Evolutionary conservation across 139 green algal species (phyloP), one percentile per base, ranked within the genome.

Genomic region (Monoraphidium neglectum): DNA sequence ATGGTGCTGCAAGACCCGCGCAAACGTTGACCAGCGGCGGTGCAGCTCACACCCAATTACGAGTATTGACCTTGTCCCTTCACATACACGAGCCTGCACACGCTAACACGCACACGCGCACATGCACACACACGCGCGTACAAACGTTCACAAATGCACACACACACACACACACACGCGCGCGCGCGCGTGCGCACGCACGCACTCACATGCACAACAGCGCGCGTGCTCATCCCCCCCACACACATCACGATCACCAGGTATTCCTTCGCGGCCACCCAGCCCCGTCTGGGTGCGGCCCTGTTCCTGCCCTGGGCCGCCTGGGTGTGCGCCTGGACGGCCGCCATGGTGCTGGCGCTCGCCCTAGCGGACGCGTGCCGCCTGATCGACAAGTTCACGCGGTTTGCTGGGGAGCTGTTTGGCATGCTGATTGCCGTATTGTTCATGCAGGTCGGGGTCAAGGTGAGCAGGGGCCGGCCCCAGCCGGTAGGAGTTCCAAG

Each of bases 401-500:
- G 91, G 18, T 93, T 97, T 68, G 85, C 77, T 24, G 93, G 94
- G 0, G 94, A 98, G 88, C 68, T 92, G 28, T 98, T 98, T 82
- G 94, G 94, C 5, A 82, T 86, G 23, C 85, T 98, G n/a, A 98
- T 98, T 35, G 93, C 90, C 10, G 73, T 97, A 12, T 85, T 98
- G 23, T 98, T 98, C 81, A 62, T 97, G 59, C 92, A 97, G 71
- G 82, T 95, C 63, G 92, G 90, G 1, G 71, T 98, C 28, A 90
- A 92, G 80, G 86, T 86, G 66, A 8, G 68, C 1, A 21, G 16
- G 10, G n/a, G n/a, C n/a, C n/a, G n/a, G n/a, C n/a, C n/a, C n/a
- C n/a, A n/a, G n/a, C n/a, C n/a, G n/a, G n/a, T n/a, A n/a, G n/a
- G n/a, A n/a, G n/a, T n/a, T n/a, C n/a, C n/a, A n/a, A n/a, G n/a